Evolutionary conservation across 345 rosid genomes (phyloP).

Genomic region (Iberis pinnata): DNA sequence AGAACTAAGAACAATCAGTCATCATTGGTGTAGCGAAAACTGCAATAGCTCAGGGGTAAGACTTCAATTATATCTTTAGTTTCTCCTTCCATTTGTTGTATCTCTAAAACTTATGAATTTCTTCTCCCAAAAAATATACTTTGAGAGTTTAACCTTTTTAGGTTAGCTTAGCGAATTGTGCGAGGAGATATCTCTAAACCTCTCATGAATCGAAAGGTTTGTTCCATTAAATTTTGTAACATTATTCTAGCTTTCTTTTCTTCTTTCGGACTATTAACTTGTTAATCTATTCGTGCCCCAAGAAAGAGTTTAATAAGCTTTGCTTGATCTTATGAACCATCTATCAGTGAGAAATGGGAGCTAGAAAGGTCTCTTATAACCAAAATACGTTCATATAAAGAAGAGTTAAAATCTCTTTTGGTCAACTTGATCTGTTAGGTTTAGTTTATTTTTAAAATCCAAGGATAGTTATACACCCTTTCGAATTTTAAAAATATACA

Average conservation of each 20-base stretch:
- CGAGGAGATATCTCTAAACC: constrained; percentile 90
- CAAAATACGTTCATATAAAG: constrained; percentile 64
- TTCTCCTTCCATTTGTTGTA: neutral
- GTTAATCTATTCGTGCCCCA: too few relatives aligned
- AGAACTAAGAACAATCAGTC: constrained; percentile 90
- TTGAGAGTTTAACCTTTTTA: constrained; percentile 24
- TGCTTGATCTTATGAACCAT: constrained; percentile 31
- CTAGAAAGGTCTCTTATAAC: constrained; percentile 67
- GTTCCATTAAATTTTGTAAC: neutral
- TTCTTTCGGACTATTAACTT: too few relatives aligned
- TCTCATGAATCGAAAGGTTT: constrained; percentile 43
- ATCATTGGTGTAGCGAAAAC: constrained; percentile 95
- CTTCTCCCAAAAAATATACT: neutral
- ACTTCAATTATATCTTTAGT: neutral
- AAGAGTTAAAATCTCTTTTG: constrained; percentile 49
- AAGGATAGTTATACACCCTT: neutral
- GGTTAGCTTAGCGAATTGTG: constrained; percentile 75
- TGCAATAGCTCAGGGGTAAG: constrained; percentile 37
- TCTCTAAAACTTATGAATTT: neutral
- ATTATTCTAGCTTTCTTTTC: neutral
- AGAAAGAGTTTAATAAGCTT: neutral
- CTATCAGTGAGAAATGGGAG: constrained; percentile 73
- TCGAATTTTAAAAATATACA: neutral
- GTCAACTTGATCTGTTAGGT: neutral
- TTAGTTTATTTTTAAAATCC: neutral